A percentile compares a stretch with the other conserved stretches of the same genome.
These are phyloP conservation scores for Corymbia calophylla DNA, from an alignment of 441 rosid species.

Conservation along the genomic window DNA sequence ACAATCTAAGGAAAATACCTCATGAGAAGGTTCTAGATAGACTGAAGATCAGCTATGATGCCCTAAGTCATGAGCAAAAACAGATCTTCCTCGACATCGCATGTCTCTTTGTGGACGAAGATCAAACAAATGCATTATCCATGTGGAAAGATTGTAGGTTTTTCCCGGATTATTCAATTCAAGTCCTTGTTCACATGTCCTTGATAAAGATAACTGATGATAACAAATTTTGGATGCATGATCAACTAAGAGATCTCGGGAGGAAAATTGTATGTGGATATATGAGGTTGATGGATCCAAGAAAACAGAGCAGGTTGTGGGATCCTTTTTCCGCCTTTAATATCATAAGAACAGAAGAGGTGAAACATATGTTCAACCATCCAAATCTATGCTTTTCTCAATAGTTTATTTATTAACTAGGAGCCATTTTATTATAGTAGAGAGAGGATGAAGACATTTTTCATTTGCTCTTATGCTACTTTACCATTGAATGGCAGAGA, in stretches of 20 bases:
- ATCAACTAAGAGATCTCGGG: neutral
- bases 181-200: neutral
- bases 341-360: neutral
- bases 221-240: neutral
- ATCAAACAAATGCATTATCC: neutral
- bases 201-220: neutral
- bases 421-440: neutral
- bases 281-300: rapidly evolving
- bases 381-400: neutral
- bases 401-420: neutral
- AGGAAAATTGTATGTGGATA: neutral
- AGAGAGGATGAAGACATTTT: neutral
- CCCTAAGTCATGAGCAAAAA: neutral
- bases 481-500: neutral
- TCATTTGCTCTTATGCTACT: neutral
- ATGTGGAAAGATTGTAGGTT: neutral
- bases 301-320: neutral
- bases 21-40: neutral
- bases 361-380: neutral
- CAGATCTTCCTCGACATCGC: neutral
- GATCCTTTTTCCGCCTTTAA: neutral
- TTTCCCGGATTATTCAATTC: neutral
- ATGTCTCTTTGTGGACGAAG: neutral
- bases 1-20: neutral
- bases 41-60: neutral